These are phyloP conservation scores for Talaromyces islandicus DNA, from an alignment of 2,329 filamentous ascomycete genomes.

Conservation along the genomic window DNA sequence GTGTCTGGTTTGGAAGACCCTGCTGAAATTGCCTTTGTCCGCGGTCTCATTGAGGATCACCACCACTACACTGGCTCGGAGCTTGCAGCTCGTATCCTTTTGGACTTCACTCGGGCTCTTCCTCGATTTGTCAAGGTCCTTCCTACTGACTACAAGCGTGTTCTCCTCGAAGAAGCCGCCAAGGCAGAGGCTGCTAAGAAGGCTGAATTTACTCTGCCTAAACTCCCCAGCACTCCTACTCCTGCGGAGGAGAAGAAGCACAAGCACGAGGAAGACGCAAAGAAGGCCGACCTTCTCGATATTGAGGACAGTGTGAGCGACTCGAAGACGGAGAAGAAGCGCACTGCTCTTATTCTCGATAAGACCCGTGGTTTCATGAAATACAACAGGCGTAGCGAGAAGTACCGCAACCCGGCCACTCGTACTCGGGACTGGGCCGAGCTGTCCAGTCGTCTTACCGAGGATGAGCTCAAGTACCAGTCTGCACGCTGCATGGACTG, in stretches of 20 bases:
- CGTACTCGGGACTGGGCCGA: conserved; percentile 92
- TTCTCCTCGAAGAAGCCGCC: conserved; percentile 75
- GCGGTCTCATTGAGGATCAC: conserved; percentile 89
- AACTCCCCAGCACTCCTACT: conserved; percentile 45
- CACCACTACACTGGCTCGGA: conserved; percentile 97
- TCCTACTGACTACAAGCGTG: conserved; percentile 92
- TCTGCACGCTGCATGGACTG: conserved; percentile 98
- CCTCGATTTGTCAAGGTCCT: conserved; percentile 89
- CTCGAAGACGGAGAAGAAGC: conserved; percentile 79
- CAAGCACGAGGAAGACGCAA: conserved; percentile 56
- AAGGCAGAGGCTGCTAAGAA: conserved; percentile 83
- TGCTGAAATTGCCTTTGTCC: conserved; percentile 80
- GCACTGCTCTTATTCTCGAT: conserved; percentile 85
- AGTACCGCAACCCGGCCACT: conserved; percentile 79
- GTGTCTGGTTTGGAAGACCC: conserved; percentile 77
- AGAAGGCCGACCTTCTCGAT: conserved; percentile 69
- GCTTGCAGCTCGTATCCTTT: conserved; percentile 80
- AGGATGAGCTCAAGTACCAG: conserved; percentile 95
- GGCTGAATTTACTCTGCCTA: conserved; percentile 72
- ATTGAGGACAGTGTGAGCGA: conserved; percentile 90
- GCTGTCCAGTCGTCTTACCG: conserved; percentile 76
- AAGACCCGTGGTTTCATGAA: conserved; percentile 98
- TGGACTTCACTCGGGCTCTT: conserved; percentile 92
- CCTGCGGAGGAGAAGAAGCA: conserved; percentile 47
- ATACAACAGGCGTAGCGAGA: conserved; percentile 86